Evolutionary conservation across 2,329 filamentous ascomycete genomes (phyloP).

Genomic region (Aureobasidium namibiae): DNA sequence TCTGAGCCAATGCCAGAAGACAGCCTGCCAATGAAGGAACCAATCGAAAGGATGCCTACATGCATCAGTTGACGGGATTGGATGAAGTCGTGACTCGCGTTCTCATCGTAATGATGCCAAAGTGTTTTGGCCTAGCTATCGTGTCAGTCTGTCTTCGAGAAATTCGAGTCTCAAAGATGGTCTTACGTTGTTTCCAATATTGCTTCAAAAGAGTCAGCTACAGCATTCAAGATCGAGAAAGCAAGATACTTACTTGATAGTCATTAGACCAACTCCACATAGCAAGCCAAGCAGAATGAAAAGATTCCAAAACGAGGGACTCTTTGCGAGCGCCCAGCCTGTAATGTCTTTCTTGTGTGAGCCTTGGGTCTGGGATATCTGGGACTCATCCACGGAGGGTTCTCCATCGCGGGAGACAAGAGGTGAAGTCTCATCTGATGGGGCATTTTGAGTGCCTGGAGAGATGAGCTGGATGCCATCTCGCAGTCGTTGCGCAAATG

Average conservation of each 20-base stretch:
- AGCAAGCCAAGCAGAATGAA: conserved; percentile 84
- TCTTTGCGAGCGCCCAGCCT: conserved; percentile 64
- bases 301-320: conserved; percentile 80
- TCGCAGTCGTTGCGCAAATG: not conserved
- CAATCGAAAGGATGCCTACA: conserved; percentile 85
- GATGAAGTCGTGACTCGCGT: conserved; percentile 64
- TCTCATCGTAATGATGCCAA: conserved; percentile 77
- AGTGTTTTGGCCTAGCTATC: conserved; percentile 54
- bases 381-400: conserved; percentile 36
- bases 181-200: conserved; percentile 71
- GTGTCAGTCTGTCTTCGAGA: not conserved
- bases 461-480: conserved; percentile 11
- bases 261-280: conserved; percentile 92
- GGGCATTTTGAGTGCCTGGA: conserved; percentile 19
- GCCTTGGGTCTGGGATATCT: conserved; percentile 55
- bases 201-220: conserved; percentile 48
- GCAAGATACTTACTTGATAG: conserved; percentile 73
- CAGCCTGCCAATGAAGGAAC: conserved; percentile 76
- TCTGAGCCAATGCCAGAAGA: conserved; percentile 76
- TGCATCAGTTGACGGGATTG: conserved; percentile 79
- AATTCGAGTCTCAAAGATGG: not conserved
- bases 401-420: conserved; percentile 60
- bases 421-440: conserved; percentile 68
- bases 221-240: not conserved
- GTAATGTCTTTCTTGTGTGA: conserved; percentile 85